Base-by-base conservation (phyloP, 2,329 filamentous ascomycete genomes). In the Fusarium sarcochroum region DNA sequence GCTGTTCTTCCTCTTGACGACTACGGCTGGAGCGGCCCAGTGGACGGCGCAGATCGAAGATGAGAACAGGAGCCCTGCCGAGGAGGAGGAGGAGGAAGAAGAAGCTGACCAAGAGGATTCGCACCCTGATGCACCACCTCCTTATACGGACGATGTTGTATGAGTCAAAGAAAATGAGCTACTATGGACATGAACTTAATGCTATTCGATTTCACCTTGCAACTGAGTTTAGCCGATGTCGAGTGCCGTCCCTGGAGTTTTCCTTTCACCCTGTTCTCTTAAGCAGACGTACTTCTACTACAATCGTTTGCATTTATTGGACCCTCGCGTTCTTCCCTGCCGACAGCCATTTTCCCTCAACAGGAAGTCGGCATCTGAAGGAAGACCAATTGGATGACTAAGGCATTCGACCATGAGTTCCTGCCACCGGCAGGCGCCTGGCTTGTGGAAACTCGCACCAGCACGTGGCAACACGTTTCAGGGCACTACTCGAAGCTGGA, bases 1-100 rank as follows among this genome's bases (percentile, higher is more conserved):
- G n/a, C 97, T 99, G 85, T 90, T 98, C 76, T 98, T 98, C 78
- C 85, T 98, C 38, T 81, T 99, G 69, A 98, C 95, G 0, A 94
- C 92, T 5, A 91, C 94, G 2, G 89, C 90, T 20, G 96, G 95
- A 3, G 91, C 93, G 42, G 95, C 93, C 2, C 82, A 98, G 35
- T 98, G 95, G 94, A 93, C 90, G 3, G 90, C 90, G 3, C 89
- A 91, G 68, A 81, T 98, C 50, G 94, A 98, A 79, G 83, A 88
- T 54, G 82, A 87, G 70, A 80, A 73, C 27, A 76, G 77, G 48
- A 70, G 70, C 21, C 49, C 58, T 27, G 55, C 38, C 38, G 65
- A 48, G 6, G 53, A 69, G 27, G 56, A 51, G 48, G 30, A 66
- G 4, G 38, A 56, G 18, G 51, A 68, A 11, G 54, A 52, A 23